These are phyloP conservation scores for Curvularia eragrostidis DNA, from an alignment of 2,329 filamentous ascomycete genomes.

Conservation along the genomic window DNA sequence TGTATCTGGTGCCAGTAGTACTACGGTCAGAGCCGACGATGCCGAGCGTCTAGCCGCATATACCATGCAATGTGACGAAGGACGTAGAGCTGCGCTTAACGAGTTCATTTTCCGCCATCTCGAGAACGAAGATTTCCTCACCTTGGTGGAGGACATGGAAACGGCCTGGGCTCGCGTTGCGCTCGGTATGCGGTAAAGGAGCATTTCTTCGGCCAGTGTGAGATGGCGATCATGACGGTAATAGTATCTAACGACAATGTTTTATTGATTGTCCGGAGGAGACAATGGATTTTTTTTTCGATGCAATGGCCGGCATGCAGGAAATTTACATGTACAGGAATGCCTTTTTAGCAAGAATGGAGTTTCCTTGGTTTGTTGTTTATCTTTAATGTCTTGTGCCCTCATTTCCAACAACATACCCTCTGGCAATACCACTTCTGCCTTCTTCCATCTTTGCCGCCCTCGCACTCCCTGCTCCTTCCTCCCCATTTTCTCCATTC, in stretches of 20 bases:
- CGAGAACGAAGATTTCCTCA: slow-evolving; percentile 58
- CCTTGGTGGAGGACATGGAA: slow-evolving; percentile 59
- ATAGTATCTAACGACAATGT: neutral
- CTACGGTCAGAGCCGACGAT: neutral
- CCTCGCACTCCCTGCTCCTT: slow-evolving; percentile 33
- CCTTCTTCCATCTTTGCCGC: slow-evolving; percentile 82
- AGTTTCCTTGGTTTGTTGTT: neutral
- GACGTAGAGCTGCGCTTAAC: slow-evolving; percentile 54
- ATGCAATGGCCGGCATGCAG: neutral
- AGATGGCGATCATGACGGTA: neutral
- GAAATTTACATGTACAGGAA: neutral
- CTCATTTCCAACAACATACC: slow-evolving; percentile 76
- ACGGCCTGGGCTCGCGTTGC: slow-evolving; percentile 53
- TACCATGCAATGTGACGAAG: slow-evolving; percentile 49
- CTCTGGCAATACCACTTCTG: slow-evolving; percentile 83
- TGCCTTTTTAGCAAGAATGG: neutral
- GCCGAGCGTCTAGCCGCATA: slow-evolving; percentile 40
- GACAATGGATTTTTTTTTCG: neutral
- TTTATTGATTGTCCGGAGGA: neutral
- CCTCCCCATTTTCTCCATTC: slow-evolving; percentile 62
- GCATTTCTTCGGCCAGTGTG: neutral
- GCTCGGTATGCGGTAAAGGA: slow-evolving; percentile 23
- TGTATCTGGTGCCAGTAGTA: neutral
- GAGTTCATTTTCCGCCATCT: slow-evolving; percentile 60
- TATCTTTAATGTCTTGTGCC: slow-evolving; percentile 30